Evolutionary conservation across 148 eudicot genomes (phyloP).

Genomic region (Diospyros lotus): DNA sequence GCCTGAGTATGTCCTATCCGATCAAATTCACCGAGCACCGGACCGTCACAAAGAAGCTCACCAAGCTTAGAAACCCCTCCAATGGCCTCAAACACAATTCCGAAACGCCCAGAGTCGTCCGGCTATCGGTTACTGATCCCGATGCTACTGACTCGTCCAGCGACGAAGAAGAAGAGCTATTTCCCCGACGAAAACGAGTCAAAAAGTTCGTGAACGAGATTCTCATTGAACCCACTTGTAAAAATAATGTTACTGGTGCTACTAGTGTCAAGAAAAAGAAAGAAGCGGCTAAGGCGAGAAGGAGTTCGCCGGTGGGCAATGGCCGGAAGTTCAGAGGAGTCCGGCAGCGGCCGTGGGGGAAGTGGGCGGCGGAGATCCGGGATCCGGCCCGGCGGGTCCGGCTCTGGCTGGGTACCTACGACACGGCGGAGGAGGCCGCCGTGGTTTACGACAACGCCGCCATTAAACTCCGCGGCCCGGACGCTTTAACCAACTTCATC

Average conservation of each 20-base stretch:
- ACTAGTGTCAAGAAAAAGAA: too few relatives aligned
- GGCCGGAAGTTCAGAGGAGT: constrained; percentile 68
- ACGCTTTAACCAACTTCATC: constrained; percentile 68
- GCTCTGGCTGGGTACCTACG: constrained; percentile 80
- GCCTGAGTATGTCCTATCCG: constrained; percentile 32
- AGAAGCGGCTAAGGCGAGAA: too few relatives aligned
- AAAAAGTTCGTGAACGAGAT: too few relatives aligned
- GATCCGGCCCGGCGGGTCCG: constrained; percentile 57
- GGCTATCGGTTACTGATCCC: too few relatives aligned
- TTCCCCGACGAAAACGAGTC: constrained; percentile 14
- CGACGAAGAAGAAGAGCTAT: constrained; percentile 9
- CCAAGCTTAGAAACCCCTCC: constrained; percentile 10
- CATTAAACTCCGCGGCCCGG: constrained; percentile 71
- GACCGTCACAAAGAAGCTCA: constrained; percentile 24
- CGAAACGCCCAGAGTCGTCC: constrained; percentile 25
- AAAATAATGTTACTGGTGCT: too few relatives aligned
- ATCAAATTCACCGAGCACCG: constrained; percentile 58
- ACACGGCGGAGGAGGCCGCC: constrained; percentile 87
- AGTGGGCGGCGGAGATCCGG: constrained; percentile 92
- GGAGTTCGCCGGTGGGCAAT: constrained; percentile 7
- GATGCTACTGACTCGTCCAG: too few relatives aligned
- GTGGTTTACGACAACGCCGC: constrained; percentile 87
- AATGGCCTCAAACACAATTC: not conserved
- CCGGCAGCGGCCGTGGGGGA: constrained; percentile 86
- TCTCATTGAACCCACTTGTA: too few relatives aligned